phyloP scores from a whole-genome alignment of 1,139 yeast species.

The Geotrichum carabidarum region DNA sequence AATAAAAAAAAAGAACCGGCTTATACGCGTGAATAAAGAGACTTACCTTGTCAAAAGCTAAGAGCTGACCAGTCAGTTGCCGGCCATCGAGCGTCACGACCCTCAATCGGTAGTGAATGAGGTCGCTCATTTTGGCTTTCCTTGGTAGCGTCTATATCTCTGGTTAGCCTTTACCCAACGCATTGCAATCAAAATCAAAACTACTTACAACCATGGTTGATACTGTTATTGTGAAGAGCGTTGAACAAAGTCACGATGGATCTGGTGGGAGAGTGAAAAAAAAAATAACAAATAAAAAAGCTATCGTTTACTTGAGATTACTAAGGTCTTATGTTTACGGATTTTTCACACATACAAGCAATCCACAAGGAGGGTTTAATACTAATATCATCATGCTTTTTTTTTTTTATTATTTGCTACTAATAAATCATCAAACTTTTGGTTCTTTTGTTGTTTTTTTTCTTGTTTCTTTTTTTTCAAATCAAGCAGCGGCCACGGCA shows the following conservation, averaged over 20 bases:
- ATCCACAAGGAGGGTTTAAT: neutral
- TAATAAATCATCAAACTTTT: conserved; percentile 1
- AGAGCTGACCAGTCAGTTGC: conserved; percentile 67
- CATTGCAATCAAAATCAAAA: neutral
- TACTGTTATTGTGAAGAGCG: neutral
- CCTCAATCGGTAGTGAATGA: conserved; percentile 67
- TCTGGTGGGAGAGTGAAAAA: neutral
- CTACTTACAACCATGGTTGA: conserved; percentile 3
- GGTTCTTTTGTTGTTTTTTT: too few species aligned
- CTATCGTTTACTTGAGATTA: neutral
- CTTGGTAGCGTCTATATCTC: conserved; percentile 3
- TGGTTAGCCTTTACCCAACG: too few species aligned
- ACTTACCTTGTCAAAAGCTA: conserved; percentile 70
- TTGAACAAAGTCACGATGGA: neutral
- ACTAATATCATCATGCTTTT: neutral
- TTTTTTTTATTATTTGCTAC: neutral
- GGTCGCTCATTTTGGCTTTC: conserved; percentile 45
- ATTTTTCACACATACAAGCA: neutral
- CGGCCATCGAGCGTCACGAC: conserved; percentile 72
- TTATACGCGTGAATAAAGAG: neutral
- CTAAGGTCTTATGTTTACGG: neutral
- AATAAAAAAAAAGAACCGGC: neutral
- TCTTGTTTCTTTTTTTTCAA: neutral
- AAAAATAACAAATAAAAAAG: neutral
- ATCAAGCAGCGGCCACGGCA: conserved; percentile 14